Evolutionary conservation across 2,329 filamentous ascomycete genomes (phyloP).

Genomic region (Cercospora citrullina): DNA sequence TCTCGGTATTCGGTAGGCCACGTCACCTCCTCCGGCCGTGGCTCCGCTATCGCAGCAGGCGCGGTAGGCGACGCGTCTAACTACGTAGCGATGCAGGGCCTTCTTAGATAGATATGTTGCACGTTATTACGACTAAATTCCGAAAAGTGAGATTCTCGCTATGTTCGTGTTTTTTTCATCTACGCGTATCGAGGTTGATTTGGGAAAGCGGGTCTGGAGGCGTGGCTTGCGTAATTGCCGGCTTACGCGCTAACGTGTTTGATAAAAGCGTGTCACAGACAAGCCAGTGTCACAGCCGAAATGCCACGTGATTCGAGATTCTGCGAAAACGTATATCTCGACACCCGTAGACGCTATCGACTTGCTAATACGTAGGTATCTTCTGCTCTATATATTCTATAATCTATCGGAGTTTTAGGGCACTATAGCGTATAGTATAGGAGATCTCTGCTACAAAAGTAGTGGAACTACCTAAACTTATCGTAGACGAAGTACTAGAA

Average conservation of each 20-base stretch:
- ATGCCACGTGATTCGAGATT: too few relatives aligned
- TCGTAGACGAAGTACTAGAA: too few relatives aligned
- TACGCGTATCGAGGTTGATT: background rate
- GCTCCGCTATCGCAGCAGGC: slow-evolving; percentile 12
- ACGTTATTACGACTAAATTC: slow-evolving; percentile 14
- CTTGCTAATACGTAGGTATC: too few relatives aligned
- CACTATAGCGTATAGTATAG: too few relatives aligned
- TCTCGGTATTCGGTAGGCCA: slow-evolving; percentile 10
- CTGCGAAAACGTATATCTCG: too few relatives aligned
- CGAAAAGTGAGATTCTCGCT: slow-evolving; percentile 10
- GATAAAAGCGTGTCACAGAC: too few relatives aligned
- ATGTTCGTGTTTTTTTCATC: slow-evolving; percentile 4
- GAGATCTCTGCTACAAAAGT: too few relatives aligned
- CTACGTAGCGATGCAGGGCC: slow-evolving; percentile 1
- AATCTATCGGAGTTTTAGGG: too few relatives aligned
- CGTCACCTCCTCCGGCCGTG: slow-evolving; percentile 4
- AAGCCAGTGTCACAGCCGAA: too few relatives aligned
- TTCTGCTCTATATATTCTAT: too few relatives aligned
- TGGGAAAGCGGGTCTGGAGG: background rate
- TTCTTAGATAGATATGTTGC: slow-evolving; percentile 5
- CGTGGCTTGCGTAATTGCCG: background rate
- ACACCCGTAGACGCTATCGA: too few relatives aligned
- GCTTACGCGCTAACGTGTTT: background rate
- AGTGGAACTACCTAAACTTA: too few relatives aligned
- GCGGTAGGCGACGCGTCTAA: slow-evolving; percentile 6